Base-by-base conservation (phyloP, 2,329 filamentous ascomycete genomes). In the Pseudogymnoascus pannorum region DNA sequence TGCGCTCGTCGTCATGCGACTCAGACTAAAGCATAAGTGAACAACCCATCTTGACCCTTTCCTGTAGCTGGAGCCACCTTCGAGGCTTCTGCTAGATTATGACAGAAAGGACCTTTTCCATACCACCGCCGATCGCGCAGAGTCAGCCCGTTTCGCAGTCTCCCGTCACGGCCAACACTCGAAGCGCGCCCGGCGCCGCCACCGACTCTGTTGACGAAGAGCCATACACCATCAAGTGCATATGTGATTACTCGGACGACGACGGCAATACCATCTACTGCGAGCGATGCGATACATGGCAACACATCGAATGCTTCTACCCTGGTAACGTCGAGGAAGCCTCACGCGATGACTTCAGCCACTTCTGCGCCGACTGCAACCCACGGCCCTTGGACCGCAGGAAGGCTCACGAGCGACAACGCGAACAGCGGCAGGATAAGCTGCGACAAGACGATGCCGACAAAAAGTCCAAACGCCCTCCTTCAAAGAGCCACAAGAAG, bases 181-280 rank as follows among this genome's bases (percentile, higher is more conserved):
- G 64, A 60, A 70, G 70, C 68, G 68, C 67, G 66, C 67, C 62
- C 40, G 62, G 64, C 40, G 62, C 67, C 59, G 74, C 42, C 42
- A 26, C 75, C 67, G 81, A 87, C 75, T 73, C 75, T 61, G 75
- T 73, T 70, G 85, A 87, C 65, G 89, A 92, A 76, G 89, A 93
- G 75, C 88, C 88, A 16, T 96, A 95, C 75, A 95, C 91, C 63
- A 97, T 97, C 79, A 96, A 95, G 81, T 99, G 94, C 83, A 96
- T 97, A 69, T 99, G 94, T 78, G 87, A 87, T 74, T 97, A 89
- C 75, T 79, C 86, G 74, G 92, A 96, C 78, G 94, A 99, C 80
- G 94, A 99, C 79, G 94, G 94, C 76, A 93, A 91, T 75, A 99
- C 94, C 63, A 95, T 99, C 65, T 91, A 92, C 75, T 99, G 94